phyloP scores from a whole-genome alignment of 495 filamentous ascomycete genomes.

The Lentithecium fluviatile region DNA sequence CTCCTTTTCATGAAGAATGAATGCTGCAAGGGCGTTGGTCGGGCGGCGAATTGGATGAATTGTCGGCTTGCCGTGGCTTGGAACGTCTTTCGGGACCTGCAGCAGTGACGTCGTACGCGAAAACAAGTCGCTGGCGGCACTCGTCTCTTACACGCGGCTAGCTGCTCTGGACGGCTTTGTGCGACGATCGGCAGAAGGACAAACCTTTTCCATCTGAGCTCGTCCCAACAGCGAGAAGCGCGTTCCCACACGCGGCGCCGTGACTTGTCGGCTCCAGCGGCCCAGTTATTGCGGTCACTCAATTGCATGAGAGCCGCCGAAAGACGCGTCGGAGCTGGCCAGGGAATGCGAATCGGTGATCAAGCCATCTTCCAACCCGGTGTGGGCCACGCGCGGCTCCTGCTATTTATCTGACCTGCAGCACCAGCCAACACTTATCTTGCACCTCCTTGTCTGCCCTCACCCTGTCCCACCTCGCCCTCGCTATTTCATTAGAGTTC shows the following conservation, averaged over 20 bases:
- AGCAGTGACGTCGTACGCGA: background rate
- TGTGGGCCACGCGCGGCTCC: too few relatives aligned
- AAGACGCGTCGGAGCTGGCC: background rate
- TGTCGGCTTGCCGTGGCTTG: conserved; percentile 2
- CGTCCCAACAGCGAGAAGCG: background rate
- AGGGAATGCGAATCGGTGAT: conserved; percentile 1
- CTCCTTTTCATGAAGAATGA: background rate
- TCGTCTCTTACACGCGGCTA: background rate
- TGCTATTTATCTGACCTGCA: background rate
- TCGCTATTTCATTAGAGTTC: too few relatives aligned
- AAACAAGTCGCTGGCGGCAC: too few relatives aligned
- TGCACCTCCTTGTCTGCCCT: too few relatives aligned
- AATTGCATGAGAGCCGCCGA: background rate
- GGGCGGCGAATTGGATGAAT: background rate
- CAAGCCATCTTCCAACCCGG: too few relatives aligned
- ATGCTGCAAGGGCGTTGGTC: background rate
- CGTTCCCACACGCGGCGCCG: too few relatives aligned
- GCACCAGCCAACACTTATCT: too few relatives aligned
- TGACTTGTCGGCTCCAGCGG: conserved; percentile 12
- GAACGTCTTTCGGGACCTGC: background rate
- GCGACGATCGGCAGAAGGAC: too few relatives aligned
- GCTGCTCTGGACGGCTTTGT: background rate
- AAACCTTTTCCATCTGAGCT: background rate
- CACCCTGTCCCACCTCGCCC: too few relatives aligned
- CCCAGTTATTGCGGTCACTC: conserved; percentile 16